A percentile compares a stretch with the other conserved stretches of the same genome.
phyloP scores from a whole-genome alignment of 257 asterid species.

The Plectranthus barbatus region DNA sequence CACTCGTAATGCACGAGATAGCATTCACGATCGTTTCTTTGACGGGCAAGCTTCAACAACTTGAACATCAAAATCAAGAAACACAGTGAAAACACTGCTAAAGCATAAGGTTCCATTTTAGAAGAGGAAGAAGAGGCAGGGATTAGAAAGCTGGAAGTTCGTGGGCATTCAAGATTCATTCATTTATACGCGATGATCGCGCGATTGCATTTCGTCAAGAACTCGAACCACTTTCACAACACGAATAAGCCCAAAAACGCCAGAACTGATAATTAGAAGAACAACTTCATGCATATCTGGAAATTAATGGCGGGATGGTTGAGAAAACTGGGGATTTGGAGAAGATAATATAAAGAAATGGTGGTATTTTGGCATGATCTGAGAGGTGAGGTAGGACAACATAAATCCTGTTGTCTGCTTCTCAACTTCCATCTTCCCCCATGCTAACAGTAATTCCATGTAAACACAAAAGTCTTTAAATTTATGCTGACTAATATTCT shows the following conservation, averaged over 20 bases:
- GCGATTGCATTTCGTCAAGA: too few species aligned
- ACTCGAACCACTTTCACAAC: too few species aligned
- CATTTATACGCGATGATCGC: background rate
- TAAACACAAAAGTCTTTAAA: background rate
- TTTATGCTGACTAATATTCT: background rate
- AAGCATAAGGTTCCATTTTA: slow-evolving; percentile 11
- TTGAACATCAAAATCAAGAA: slow-evolving; percentile 1
- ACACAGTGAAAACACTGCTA: background rate
- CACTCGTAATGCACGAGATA: slow-evolving; percentile 28
- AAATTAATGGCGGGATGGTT: slow-evolving; percentile 7
- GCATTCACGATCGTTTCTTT: slow-evolving; percentile 10
- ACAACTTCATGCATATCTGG: background rate
- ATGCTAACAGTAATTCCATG: background rate
- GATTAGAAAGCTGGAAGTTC: background rate
- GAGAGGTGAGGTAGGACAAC: background rate
- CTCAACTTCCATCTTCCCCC: slow-evolving; percentile 18
- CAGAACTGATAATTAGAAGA: background rate
- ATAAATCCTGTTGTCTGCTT: slow-evolving; percentile 10
- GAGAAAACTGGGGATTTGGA: background rate
- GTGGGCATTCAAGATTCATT: background rate
- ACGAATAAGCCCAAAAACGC: background rate
- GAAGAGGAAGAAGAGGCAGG: background rate
- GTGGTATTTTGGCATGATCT: background rate
- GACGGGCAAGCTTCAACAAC: slow-evolving; percentile 4
- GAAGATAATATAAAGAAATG: background rate